phyloP scores from a whole-genome alignment of 2,329 filamentous ascomycete genomes.

The Stagonosporopsis vannaccii region DNA sequence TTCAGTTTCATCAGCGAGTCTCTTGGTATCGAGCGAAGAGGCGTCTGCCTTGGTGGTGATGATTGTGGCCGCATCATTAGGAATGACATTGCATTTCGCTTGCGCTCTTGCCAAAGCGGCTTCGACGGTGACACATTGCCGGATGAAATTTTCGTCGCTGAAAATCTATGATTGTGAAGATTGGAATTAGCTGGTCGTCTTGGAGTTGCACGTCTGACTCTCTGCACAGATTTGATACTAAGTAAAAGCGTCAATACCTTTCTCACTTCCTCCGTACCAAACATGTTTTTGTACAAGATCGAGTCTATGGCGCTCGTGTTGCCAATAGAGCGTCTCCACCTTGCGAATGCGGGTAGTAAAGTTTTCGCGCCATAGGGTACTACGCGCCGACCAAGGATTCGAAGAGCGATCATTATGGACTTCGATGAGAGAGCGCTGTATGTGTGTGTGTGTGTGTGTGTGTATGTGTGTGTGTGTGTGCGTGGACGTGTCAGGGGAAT shows the following conservation, averaged over 20 bases:
- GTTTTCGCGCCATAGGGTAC: not conserved
- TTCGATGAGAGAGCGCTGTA: not conserved
- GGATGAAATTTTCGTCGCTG: constrained; percentile 59
- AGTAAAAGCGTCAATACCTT: constrained; percentile 40
- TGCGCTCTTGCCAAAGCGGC: constrained; percentile 61
- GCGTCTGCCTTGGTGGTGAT: constrained; percentile 39
- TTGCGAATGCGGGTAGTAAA: not conserved
- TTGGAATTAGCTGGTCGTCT: not conserved
- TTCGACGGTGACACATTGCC: constrained; percentile 60
- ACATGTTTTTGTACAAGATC: constrained; percentile 59
- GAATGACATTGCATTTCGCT: constrained; percentile 56
- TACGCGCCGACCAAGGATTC: not conserved
- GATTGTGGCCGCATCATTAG: constrained; percentile 35
- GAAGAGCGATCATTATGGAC: not conserved
- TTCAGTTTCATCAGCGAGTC: constrained; percentile 56
- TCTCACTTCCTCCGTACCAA: constrained; percentile 61
- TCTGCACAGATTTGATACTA: not conserved
- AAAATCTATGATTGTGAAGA: constrained; percentile 39
- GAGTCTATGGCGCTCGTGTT: constrained; percentile 57
- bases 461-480: too few relatives aligned
- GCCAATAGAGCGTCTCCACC: constrained; percentile 19
- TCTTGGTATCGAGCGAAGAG: constrained; percentile 54
- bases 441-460: not conserved
- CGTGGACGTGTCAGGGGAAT: too few relatives aligned
- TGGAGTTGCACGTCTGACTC: not conserved